Evolutionary conservation across 345 rosid species (phyloP), one percentile per base, ranked within the genome.

Genomic region (Mangifera indica): DNA sequence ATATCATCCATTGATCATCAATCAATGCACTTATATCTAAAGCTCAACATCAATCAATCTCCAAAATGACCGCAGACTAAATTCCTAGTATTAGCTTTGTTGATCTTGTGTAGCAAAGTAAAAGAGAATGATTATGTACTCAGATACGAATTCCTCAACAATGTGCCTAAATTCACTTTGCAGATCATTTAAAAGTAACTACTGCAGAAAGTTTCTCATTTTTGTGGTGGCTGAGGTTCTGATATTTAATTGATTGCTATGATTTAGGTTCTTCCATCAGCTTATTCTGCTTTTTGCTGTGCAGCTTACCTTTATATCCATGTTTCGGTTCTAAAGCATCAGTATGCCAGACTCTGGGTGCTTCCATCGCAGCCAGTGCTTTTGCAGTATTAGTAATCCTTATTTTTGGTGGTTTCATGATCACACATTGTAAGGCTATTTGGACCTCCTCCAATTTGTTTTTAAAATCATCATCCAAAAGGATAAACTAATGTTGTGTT

Each of bases 251-350:
- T 44, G 48, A 44, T 32, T 63, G 24, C 24, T 21, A 5, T 32
- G n/a, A 4, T 66, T 76, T 34, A 93, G 98, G 87, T 93, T 87
- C 84, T 81, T 90, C 76, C 74, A 86, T 44, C 93, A 90, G 10
- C 73, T 91, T 25, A 69, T 91, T 40, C 66, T 93, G 11, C 82
- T 87, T 3, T 87, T 91, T 72, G 69, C 78, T 54, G 22, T 87
- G 73, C 98, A 93, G 71, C 72, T 84, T 73, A 52, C 90, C 61
- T 84, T 89, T 37, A 66, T 80, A 75, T 91, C 98, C 52, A 78
- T 91, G 90, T 93, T 86, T 49, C 94, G 91, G 8, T 83, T 84
- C 54, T 54, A n/a, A 91, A 69, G 95, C 95, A n/a, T 81, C 94
- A 4, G 48, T 83, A 22, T 85, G 80, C 71, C 92, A 84, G 73